Percentiles rank a stretch among this genome's conserved stretches.
Conservation (phyloP, 2,329 filamentous ascomycete species). For the Fusarium gaditjirri region DNA sequence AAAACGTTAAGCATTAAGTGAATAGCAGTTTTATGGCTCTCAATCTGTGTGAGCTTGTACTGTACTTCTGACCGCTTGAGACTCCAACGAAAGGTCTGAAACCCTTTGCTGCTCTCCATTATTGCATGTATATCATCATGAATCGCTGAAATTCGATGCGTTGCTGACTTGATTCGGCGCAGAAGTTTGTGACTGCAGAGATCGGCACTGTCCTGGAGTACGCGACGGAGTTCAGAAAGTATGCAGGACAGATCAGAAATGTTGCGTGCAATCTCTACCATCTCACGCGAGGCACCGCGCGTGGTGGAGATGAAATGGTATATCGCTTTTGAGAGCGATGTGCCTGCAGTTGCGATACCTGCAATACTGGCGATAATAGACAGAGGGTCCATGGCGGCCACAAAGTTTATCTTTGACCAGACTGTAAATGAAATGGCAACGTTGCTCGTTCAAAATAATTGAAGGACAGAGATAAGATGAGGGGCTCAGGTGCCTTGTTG, state of each 20-base stretch:
- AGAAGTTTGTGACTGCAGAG: not conserved
- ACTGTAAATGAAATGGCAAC: not conserved
- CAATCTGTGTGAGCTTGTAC: not conserved
- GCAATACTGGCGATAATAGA: not conserved
- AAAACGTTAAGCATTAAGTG: not conserved
- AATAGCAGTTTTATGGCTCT: not conserved
- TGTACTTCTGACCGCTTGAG: not conserved
- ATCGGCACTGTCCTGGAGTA: not conserved
- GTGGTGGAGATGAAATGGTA: not conserved
- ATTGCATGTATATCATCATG: not conserved
- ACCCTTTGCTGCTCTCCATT: not conserved
- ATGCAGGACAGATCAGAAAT: not conserved
- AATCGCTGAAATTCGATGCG: not conserved
- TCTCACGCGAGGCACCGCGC: not conserved
- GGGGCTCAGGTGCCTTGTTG: not conserved
- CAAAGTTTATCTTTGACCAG: fast-evolving
- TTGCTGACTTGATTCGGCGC: not conserved
- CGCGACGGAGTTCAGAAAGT: not conserved
- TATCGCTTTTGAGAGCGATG: not conserved
- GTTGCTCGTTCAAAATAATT: not conserved
- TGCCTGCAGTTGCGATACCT: not conserved
- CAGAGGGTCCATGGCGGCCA: not conserved
- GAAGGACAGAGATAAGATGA: not conserved
- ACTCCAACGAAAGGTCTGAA: not conserved
- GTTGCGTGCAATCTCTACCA: not conserved